These are phyloP conservation scores for Septoria linicola DNA, from an alignment of 2,329 filamentous ascomycete genomes.

Conservation along the genomic window DNA sequence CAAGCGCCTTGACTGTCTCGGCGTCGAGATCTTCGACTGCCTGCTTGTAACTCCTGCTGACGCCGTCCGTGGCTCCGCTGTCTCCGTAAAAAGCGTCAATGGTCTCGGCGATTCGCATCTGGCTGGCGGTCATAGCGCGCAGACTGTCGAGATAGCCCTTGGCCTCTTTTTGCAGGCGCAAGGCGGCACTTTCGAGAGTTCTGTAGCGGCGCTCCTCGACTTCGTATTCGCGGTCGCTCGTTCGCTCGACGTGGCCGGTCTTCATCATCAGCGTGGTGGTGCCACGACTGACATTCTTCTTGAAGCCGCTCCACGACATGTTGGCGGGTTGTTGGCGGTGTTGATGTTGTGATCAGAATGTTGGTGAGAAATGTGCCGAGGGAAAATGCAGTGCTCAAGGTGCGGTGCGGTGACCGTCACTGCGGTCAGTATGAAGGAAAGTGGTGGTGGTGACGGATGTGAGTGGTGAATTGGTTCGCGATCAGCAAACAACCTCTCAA, in stretches of 20 bases:
- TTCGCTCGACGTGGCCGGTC: constrained; percentile 97
- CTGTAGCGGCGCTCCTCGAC: constrained; percentile 90
- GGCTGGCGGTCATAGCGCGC: constrained; percentile 96
- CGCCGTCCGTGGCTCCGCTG: constrained; percentile 88
- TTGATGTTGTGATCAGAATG: neutral
- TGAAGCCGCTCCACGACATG: constrained; percentile 61
- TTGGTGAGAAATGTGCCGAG: neutral
- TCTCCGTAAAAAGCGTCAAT: constrained; percentile 99
- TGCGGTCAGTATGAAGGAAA: neutral
- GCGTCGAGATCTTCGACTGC: constrained; percentile 96
- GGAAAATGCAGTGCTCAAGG: neutral
- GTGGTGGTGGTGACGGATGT: neutral
- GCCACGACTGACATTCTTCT: constrained; percentile 75
- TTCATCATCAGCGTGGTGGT: constrained; percentile 99
- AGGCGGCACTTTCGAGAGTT: constrained; percentile 93
- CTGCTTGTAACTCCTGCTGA: constrained; percentile 96
- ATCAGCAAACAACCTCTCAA: neutral
- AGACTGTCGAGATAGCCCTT: constrained; percentile 97
- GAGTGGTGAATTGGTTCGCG: neutral
- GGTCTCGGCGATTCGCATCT: constrained; percentile 98
- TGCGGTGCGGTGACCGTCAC: constrained; percentile 1
- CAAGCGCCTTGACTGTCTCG: constrained; percentile 96
- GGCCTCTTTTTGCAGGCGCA: constrained; percentile 92
- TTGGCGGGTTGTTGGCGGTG: no score
- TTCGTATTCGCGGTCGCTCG: constrained; percentile 97